Base-by-base conservation (phyloP, 169 alveolate species). In the Cryptosporidium sp. region DNA sequence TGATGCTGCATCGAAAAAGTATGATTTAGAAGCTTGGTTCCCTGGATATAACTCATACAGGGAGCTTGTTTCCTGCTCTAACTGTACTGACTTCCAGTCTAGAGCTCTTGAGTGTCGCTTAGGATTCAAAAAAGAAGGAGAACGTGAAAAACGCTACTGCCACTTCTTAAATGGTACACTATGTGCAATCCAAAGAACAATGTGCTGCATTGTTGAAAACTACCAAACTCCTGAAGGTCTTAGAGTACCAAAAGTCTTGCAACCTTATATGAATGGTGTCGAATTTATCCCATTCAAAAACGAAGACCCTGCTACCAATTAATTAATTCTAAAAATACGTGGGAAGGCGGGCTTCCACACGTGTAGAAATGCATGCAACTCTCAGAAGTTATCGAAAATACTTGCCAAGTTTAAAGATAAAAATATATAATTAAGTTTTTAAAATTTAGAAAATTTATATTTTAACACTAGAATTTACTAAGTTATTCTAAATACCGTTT, bases 1-100 rank as follows among this genome's bases (percentile, higher is more conserved):
- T 94, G 97, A 97, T 80, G 99, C 99, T 45, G 99, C 99, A 62
- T 96, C 99, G 51, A 97, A 97, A 95, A 99, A 99, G 92, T 75
- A 97, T 91, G 99, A 99, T 93, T 87, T 99, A 61, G 99, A 99
- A 94, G 99, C 99, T 26, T 99, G 99, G 99, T 99, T 98, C 96
- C 99, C 99, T 16, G 99, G 99, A 52, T 97, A 98, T 92, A 95
- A 93, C 12, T 96, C 95, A 59, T 99, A 96, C 92, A 93, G 99
- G 71, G 99, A 99, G 93, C 96, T 99, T 29, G 99, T 98, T 58
- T 97, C 99, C 67, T 98, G 99, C 92, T 97, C 99, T 55, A 99
- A 99, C 95, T 99, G 99, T 94, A 98, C 99, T 16, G 99, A 99
- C 93, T 99, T 94, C 94, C 99, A 99, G 92, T 91, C 97, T 70